These are phyloP conservation scores for Corynascus novoguineensis DNA, from an alignment of 495 filamentous ascomycete species.

Conservation along the genomic window DNA sequence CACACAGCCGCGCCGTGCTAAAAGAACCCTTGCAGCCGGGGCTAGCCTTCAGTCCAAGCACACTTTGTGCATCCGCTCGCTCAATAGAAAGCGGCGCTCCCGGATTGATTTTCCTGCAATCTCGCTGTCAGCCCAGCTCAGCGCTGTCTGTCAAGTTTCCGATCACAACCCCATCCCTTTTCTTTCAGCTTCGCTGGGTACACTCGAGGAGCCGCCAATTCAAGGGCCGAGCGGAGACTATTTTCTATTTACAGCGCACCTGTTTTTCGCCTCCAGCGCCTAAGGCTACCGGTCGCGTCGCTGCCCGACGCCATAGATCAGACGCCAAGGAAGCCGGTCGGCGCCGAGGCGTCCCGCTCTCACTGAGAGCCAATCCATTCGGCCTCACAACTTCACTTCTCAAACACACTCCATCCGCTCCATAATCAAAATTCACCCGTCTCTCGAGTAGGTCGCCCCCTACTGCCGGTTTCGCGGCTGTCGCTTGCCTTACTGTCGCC, in stretches of 20 bases:
- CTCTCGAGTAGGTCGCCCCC: conserved; percentile 8
- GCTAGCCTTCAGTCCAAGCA: not conserved
- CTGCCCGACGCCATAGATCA: not conserved
- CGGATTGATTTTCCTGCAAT: conserved; percentile 10
- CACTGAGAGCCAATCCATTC: conserved; percentile 29
- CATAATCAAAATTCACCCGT: conserved; percentile 11
- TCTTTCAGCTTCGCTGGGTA: not conserved
- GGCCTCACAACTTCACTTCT: conserved; percentile 19
- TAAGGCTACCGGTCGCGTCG: not conserved
- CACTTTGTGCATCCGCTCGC: not conserved
- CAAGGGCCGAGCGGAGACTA: not conserved
- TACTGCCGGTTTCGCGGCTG: conserved; percentile 12
- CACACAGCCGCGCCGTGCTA: conserved; percentile 8
- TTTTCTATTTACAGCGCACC: not conserved
- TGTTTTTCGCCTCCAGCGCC: not conserved
- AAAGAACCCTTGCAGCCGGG: not conserved
- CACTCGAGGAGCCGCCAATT: not conserved
- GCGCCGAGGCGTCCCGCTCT: conserved; percentile 5
- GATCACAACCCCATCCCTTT: not conserved
- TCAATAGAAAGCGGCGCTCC: conserved; percentile 5
- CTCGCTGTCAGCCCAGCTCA: not conserved
- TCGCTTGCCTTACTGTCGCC: conserved; percentile 4
- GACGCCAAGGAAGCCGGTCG: conserved; percentile 15
- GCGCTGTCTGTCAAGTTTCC: not conserved
- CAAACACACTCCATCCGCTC: conserved; percentile 24